phyloP scores from a whole-genome alignment of 129 eudicot genomes.

The Chrysanthemum makinoi region DNA sequence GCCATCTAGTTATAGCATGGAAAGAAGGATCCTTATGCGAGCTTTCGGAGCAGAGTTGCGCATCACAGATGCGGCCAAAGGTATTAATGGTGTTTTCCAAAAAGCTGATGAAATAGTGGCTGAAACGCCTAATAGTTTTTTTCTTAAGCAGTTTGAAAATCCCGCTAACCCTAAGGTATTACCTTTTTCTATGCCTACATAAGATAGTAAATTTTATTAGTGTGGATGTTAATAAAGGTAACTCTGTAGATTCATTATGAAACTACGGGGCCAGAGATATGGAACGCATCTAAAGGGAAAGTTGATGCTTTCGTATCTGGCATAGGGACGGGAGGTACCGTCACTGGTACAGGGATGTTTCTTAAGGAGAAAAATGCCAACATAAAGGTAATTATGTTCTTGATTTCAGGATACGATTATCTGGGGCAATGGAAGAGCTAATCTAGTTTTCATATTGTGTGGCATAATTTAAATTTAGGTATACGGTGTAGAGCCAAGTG shows the following conservation, averaged over 20 bases:
- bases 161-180: conserved; percentile 75
- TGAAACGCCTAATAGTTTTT: conserved; percentile 49
- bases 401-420: neutral
- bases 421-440: neutral
- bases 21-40: conserved; percentile 56
- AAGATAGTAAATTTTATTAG: neutral
- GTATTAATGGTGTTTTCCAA: conserved; percentile 39
- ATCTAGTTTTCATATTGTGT: conserved; percentile 6
- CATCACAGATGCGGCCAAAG: conserved; percentile 44
- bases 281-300: conserved; percentile 52
- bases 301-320: conserved; percentile 63
- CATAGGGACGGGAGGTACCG: conserved; percentile 73
- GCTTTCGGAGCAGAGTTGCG: conserved; percentile 72
- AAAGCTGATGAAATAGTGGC: conserved; percentile 49
- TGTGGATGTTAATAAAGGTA: neutral
- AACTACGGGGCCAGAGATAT: conserved; percentile 74
- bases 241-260: conserved; percentile 58
- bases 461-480: conserved; percentile 33
- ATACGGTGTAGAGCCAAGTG: conserved; percentile 68
- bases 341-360: conserved; percentile 58
- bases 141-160: conserved; percentile 51
- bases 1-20: conserved; percentile 55
- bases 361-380: conserved; percentile 61
- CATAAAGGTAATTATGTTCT: conserved; percentile 42
- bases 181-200: neutral